Evolutionary conservation across 805 yeast species (phyloP), one percentile per base, ranked within the genome.

Genomic region (Saccharomycopsis fodiens): DNA sequence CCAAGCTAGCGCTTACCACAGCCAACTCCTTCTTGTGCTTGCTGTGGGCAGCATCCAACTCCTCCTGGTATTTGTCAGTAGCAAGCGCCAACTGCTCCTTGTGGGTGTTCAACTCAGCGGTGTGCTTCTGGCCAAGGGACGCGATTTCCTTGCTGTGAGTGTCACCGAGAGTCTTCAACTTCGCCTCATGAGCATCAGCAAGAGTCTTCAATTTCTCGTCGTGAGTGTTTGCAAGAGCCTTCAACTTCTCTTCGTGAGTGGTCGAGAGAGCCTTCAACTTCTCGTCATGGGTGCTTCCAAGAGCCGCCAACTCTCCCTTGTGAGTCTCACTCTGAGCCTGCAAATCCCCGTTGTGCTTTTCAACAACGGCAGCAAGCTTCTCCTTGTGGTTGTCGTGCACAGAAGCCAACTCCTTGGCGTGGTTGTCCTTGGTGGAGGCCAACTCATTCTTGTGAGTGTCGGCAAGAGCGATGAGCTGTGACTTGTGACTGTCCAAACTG

Each of bases 1-100:
- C 41, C 32, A 23, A 39, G 15, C 27, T 21, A 10, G 41, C 30
- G 10, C 29, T 39, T 4, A 27, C 32, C 6, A 5, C 35, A 29
- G 36, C 25, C 35, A 40, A 17, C 20, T 40, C 43, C 16, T 40
- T 40, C 35, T 40, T 29, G 13, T 25, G 25, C 4, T 25, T 15
- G 12, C 10, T 13, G 15, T 21, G 13, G 27, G 16, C 29, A 16
- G 19, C 27, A 4, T 16, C 45, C 3, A 41, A 20, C 23, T 41
- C 45, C 22, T 32, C 12, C 8, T 10, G 6, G 20, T 15, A 7
- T 10, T 10, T 32, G 15, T 25, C 36, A 7, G 20, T 32, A n/a
- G n/a, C n/a, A n/a, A n/a, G n/a, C n/a, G n/a, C n/a, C 32, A 12
- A 12, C n/a, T 12, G n/a, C n/a, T 16, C n/a, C 3, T 27, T 36